Evolutionary conservation across 164 flowering plant species (phyloP).

Genomic region (Echeveria elegans): DNA sequence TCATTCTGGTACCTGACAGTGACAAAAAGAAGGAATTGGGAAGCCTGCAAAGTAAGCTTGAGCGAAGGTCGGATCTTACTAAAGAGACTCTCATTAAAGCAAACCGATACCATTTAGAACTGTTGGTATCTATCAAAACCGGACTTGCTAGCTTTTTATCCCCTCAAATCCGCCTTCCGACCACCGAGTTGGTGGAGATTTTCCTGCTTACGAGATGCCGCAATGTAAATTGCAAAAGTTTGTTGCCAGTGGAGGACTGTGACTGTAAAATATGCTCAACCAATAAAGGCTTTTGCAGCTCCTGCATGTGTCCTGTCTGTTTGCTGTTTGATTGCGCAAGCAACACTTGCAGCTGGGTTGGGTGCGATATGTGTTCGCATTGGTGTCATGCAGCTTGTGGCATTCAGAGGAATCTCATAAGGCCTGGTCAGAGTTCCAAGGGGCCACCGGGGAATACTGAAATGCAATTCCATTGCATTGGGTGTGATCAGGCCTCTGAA

Average conservation of each 20-base stretch:
- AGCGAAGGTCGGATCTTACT: conserved; percentile 20
- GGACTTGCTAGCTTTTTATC: conserved; percentile 48
- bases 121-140: conserved; percentile 63
- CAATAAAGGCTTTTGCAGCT: conserved; percentile 84
- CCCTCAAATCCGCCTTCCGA: conserved; percentile 26
- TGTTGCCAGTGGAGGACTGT: background rate
- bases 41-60: conserved; percentile 49
- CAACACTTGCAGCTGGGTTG: conserved; percentile 97
- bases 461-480: too few relatives aligned
- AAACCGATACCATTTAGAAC: conserved; percentile 54
- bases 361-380: conserved; percentile 85
- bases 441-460: too few relatives aligned
- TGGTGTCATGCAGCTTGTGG: conserved; percentile 49
- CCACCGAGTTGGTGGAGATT: conserved; percentile 60
- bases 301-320: conserved; percentile 93
- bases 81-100: conserved; percentile 9
- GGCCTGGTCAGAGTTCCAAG: too few relatives aligned
- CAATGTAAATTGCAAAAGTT: background rate
- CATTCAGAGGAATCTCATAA: too few relatives aligned
- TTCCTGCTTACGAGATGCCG: conserved; percentile 32
- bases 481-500: too few relatives aligned
- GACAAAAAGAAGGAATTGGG: conserved; percentile 51
- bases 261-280: conserved; percentile 21
- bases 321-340: conserved; percentile 78
- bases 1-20: conserved; percentile 46